Conservation (phyloP, 768 basidiomycete genomes). For the Zangia roseola region DNA sequence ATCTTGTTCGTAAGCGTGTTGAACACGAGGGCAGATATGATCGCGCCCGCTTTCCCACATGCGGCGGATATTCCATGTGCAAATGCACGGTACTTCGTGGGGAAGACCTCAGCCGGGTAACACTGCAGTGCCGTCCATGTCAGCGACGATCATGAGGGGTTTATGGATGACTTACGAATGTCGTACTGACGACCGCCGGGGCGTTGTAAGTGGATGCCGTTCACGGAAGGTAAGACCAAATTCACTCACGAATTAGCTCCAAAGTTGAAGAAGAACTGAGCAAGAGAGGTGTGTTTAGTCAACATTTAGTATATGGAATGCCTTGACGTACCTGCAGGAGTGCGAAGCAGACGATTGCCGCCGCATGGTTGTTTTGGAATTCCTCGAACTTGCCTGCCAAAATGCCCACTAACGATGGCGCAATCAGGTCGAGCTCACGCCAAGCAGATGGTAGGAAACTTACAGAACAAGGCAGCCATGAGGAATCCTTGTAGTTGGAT, state of each 20-base stretch:
- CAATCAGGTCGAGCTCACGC: neutral
- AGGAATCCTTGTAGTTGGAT: constrained; percentile 80
- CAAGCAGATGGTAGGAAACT: constrained; percentile 5
- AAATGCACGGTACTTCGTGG: constrained; percentile 68
- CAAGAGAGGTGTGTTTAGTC: constrained; percentile 1
- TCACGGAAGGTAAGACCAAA: neutral
- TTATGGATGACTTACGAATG: constrained; percentile 41
- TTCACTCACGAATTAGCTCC: constrained; percentile 62
- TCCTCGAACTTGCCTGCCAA: constrained; percentile 63
- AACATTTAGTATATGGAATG: neutral
- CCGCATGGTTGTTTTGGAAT: constrained; percentile 51
- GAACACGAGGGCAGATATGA: constrained; percentile 73
- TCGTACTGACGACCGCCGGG: constrained; percentile 37
- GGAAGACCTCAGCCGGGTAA: constrained; percentile 79
- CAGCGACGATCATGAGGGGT: neutral
- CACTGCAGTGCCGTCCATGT: constrained; percentile 38
- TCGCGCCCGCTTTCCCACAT: constrained; percentile 71
- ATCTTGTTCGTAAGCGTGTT: constrained; percentile 58
- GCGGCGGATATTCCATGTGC: constrained; percentile 79
- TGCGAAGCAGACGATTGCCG: constrained; percentile 73
- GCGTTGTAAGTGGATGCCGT: neutral
- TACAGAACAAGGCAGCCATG: constrained; percentile 65
- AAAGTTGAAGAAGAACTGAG: constrained; percentile 78
- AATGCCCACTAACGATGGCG: constrained; percentile 49
- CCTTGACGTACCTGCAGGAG: constrained; percentile 51